These are phyloP conservation scores for Aspergillus diversus DNA, from an alignment of 495 filamentous ascomycete species.

Conservation along the genomic window DNA sequence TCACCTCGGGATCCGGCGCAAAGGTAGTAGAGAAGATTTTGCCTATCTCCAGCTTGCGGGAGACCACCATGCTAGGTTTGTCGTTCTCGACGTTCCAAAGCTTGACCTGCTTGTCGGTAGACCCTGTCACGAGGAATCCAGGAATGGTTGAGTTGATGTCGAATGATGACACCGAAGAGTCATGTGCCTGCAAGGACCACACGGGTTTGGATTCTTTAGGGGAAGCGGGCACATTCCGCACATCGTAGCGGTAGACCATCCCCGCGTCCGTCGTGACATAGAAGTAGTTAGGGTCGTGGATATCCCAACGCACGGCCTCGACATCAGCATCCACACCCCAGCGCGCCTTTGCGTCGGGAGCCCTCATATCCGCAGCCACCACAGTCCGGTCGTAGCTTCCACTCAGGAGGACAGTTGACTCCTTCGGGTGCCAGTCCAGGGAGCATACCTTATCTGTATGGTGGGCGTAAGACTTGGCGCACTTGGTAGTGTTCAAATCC, in stretches of 20 bases:
- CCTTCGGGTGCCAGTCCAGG: constrained; percentile 84
- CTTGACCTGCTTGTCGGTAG: constrained; percentile 92
- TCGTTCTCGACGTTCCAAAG: constrained; percentile 88
- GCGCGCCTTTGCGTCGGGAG: constrained; percentile 77
- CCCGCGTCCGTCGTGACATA: constrained; percentile 93
- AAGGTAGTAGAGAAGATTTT: constrained; percentile 92
- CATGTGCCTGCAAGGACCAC: constrained; percentile 95
- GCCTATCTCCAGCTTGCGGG: constrained; percentile 87
- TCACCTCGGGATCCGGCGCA: constrained; percentile 85
- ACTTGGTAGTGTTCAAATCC: constrained; percentile 89
- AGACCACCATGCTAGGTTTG: constrained; percentile 83
- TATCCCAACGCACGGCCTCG: constrained; percentile 89
- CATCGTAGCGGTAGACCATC: constrained; percentile 84
- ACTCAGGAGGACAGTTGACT: constrained; percentile 85
- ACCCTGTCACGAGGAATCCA: constrained; percentile 90
- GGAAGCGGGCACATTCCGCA: constrained; percentile 66
- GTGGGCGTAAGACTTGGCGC: constrained; percentile 88
- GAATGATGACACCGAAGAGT: constrained; percentile 91
- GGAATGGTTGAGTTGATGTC: constrained; percentile 88
- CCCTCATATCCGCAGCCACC: constrained; percentile 90
- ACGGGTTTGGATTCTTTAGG: constrained; percentile 78
- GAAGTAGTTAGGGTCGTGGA: constrained; percentile 89
- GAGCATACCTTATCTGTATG: constrained; percentile 98
- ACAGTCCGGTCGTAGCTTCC: constrained; percentile 94
- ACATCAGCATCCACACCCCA: constrained; percentile 96